These are phyloP conservation scores for Rhodomyrtus psidioides DNA, from an alignment of 441 rosid species.

Conservation along the genomic window DNA sequence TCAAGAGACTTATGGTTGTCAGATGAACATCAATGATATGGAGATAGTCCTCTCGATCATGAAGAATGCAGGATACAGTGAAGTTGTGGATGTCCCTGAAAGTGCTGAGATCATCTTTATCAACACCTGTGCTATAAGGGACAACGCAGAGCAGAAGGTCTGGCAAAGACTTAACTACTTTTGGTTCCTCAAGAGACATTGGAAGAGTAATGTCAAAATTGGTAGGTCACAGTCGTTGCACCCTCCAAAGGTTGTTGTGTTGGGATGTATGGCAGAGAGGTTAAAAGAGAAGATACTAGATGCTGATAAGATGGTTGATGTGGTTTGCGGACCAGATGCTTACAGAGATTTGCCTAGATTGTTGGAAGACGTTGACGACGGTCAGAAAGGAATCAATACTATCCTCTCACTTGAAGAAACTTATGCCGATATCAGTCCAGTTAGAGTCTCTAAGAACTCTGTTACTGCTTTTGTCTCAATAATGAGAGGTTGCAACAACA, in stretches of 20 bases:
- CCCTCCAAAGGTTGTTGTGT: constrained; percentile 89
- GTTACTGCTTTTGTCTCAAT: constrained; percentile 81
- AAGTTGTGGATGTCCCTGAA: constrained; percentile 65
- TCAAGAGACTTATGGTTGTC: constrained; percentile 95
- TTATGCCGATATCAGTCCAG: constrained; percentile 79
- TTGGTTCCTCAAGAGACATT: constrained; percentile 84
- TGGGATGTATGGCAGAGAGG: constrained; percentile 98
- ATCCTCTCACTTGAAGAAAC: constrained; percentile 95
- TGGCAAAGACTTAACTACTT: constrained; percentile 98
- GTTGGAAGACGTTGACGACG: constrained; percentile 79
- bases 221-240: constrained; percentile 61
- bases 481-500: constrained; percentile 97
- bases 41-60: constrained; percentile 88
- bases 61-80: constrained; percentile 74
- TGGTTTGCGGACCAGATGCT: constrained; percentile 95
- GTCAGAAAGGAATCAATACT: constrained; percentile 90
- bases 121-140: constrained; percentile 89
- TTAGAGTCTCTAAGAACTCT: constrained; percentile 57
- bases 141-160: constrained; percentile 86
- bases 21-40: constrained; percentile 94
- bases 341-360: constrained; percentile 86
- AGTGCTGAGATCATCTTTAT: constrained; percentile 84
- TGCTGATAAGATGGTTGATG: constrained; percentile 97
- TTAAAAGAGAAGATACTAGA: constrained; percentile 84
- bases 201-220: constrained; percentile 66